A percentile compares a stretch with the other conserved stretches of the same genome.
These are phyloP conservation scores for Avena insularis DNA, from an alignment of 176 grass and related monocot species.

Conservation along the genomic window DNA sequence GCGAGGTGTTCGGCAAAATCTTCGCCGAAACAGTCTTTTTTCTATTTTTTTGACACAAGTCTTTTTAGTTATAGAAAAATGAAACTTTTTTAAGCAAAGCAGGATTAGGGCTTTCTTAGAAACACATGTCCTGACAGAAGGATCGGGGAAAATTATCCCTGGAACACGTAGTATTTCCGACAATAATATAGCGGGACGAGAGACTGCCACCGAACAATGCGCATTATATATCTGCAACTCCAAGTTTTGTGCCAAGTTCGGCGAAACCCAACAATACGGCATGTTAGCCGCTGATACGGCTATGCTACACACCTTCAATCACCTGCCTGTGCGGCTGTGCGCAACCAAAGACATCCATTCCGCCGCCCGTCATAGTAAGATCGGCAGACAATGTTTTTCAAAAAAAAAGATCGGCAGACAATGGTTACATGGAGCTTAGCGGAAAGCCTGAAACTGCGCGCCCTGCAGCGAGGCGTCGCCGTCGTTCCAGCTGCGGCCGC, in stretches of 20 bases:
- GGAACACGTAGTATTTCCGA: too few species aligned
- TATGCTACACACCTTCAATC: not conserved
- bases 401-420: not conserved
- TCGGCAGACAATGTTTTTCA: not conserved
- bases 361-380: not conserved
- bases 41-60: too few species aligned
- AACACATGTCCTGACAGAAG: too few species aligned
- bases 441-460: not conserved
- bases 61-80: too few species aligned
- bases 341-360: not conserved
- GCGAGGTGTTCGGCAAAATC: too few species aligned
- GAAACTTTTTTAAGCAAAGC: too few species aligned
- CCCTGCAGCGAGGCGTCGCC: constrained; percentile 1
- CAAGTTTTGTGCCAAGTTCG: constrained; percentile 11
- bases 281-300: not conserved
- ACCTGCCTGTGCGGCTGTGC: too few species aligned
- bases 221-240: not conserved
- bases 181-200: too few species aligned
- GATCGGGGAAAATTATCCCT: too few species aligned
- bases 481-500: constrained; percentile 36
- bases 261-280: constrained; percentile 7
- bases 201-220: too few species aligned
- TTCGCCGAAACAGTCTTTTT: too few species aligned
- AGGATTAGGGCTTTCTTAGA: too few species aligned
- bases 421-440: not conserved